Evolutionary conservation across 805 yeast genomes (phyloP).

Genomic region (Candida fluviatilis): DNA sequence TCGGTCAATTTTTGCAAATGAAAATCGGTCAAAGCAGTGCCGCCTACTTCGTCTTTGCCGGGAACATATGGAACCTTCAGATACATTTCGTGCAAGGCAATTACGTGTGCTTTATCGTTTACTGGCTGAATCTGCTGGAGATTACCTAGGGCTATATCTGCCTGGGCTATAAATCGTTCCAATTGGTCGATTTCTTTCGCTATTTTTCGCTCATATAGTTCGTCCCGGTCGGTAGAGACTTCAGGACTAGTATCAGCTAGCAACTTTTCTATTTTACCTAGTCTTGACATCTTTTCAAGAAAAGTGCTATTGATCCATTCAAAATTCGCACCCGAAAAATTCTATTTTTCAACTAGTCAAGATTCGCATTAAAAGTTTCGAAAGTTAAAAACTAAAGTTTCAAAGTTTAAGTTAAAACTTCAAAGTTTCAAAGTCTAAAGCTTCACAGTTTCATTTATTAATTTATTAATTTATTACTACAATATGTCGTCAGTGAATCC

Average conservation of each 20-base stretch:
- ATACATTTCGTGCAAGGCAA: slow-evolving; percentile 17
- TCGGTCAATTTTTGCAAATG: slow-evolving; percentile 6
- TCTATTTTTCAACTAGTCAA: no score
- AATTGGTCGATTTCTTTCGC: slow-evolving; percentile 16
- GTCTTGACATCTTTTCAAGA: slow-evolving; percentile 1
- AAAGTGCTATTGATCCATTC: no score
- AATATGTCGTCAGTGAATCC: slow-evolving; percentile 34
- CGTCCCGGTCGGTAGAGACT: slow-evolving; percentile 7
- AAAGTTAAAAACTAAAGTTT: no score
- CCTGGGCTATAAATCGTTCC: slow-evolving; percentile 15
- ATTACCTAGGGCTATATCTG: slow-evolving; percentile 16
- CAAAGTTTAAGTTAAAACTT: no score
- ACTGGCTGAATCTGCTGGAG: slow-evolving; percentile 4
- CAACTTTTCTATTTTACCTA: slow-evolving; percentile 1
- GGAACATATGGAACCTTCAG: slow-evolving; percentile 20
- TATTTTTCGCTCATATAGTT: slow-evolving; percentile 15
- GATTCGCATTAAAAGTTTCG: no score
- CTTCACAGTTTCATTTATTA: no score
- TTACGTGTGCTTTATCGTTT: not conserved
- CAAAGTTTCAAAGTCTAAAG: not conserved
- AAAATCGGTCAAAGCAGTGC: slow-evolving; percentile 20
- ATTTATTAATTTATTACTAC: no score
- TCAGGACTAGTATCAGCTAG: slow-evolving; percentile 3
- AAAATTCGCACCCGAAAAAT: no score
- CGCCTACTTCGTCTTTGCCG: slow-evolving; percentile 25